Base-by-base conservation (phyloP, 768 basidiomycete genomes). In the Podaxis sp. region DNA sequence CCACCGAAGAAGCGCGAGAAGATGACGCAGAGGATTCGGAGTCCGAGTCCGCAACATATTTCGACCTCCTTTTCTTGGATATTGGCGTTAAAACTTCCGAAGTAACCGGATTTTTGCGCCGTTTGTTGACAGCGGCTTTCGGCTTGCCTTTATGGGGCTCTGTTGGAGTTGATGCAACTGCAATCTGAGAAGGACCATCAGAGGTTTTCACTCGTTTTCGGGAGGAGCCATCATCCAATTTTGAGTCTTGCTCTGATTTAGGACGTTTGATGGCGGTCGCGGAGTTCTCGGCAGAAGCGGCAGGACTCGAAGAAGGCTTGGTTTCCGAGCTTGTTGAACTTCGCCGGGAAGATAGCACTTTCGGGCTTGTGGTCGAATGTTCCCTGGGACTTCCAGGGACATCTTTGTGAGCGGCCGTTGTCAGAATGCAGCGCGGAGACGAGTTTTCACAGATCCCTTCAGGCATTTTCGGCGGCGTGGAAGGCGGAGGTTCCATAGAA, bases 171-270 rank as follows among this genome's bases (percentile, higher is more conserved):
- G 48, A 40, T 22, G 19, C 19, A 26, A 1, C 28, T n/a, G 19
- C 22, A 11, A 24, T 59, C 24, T 52, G 36, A 28, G 38, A 42
- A 12, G n/a, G 28, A 7, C 22, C 61, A 30, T 62, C 61, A 44
- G 52, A 33, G 2, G 26, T 26, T 36, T 46, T 62, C 26, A 55
- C n/a, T 24, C 61, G 52, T 54, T 62, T 62, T n/a, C 61, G 61
- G 8, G 42, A 53, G 5, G 40, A 42, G 22, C 61, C 53, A 22
- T 56, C 52, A 28, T 24, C 30, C 24, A 17, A 42, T 17, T 11
- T 22, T 15, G 46, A n/a, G 26, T 44, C 56, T 12, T 42, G 40
- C 17, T 39, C 44, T 8, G 4, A 8, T 51, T 39, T 39, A 13
- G 22, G 15, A n/a, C 59, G 51, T 28, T 59, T 59, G 15, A 19